A percentile compares a stretch with the other conserved stretches of the same genome.
phyloP scores from a whole-genome alignment of 768 basidiomycete species.

The Tylopilus felleus region DNA sequence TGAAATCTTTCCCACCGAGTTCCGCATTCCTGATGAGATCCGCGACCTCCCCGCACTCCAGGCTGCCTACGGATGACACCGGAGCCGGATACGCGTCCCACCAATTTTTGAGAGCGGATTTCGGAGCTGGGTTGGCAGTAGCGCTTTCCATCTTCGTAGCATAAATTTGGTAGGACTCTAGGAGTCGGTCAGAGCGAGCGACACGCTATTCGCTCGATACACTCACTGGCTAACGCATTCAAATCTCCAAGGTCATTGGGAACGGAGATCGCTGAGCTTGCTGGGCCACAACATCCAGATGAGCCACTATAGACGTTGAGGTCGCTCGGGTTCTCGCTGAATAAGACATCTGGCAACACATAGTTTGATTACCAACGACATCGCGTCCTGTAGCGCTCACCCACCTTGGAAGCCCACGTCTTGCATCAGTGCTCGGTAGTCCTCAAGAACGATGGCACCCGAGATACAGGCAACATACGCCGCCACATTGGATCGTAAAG shows the following conservation, averaged over 20 bases:
- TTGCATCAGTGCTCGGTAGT: conserved; percentile 38
- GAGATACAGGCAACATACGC: conserved; percentile 46
- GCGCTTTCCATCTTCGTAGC: conserved; percentile 34
- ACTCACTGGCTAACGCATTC: conserved; percentile 45
- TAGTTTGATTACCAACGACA: not conserved
- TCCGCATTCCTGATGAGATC: conserved; percentile 21
- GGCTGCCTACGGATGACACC: conserved; percentile 25
- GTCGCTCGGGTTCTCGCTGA: conserved; percentile 42
- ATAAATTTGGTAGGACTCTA: conserved; percentile 48
- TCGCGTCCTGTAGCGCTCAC: not conserved
- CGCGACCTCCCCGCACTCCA: conserved; percentile 40
- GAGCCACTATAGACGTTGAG: conserved; percentile 35
- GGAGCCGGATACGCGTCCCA: conserved; percentile 52
- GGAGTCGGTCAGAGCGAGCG: not conserved
- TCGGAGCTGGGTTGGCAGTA: not conserved
- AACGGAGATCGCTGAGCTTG: not conserved
- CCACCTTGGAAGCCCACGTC: conserved; percentile 44
- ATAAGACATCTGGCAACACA: conserved; percentile 33
- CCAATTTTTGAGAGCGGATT: conserved; percentile 39
- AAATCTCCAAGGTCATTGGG: conserved; percentile 30
- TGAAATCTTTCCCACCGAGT: conserved; percentile 27
- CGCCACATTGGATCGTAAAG: conserved; percentile 39
- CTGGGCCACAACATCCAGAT: conserved; percentile 7
- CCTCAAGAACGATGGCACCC: conserved; percentile 40
- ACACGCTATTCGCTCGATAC: not conserved